Base-by-base conservation (phyloP, 2,329 filamentous ascomycete genomes). In the Xylaria sp. region DNA sequence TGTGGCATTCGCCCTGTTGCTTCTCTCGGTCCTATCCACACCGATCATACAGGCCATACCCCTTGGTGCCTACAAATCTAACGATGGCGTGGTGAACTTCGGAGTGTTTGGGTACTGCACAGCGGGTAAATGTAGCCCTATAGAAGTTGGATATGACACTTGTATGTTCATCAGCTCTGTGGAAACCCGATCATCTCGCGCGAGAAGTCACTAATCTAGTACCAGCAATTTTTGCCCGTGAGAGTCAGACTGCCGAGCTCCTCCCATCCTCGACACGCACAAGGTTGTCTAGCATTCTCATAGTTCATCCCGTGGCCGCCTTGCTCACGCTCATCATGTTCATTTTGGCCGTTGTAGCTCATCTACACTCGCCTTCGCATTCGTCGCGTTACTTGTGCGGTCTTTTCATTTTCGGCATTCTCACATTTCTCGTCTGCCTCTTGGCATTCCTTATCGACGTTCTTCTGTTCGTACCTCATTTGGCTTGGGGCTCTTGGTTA, bases 371-470 rank as follows among this genome's bases (percentile, higher is more conserved):
- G 24, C 92, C 95, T 17, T 92, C 93, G 8, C 95, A 98, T 80
- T 98, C 96, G 39, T 90, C 94, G 32, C 89, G 93, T 75, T 99
- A 94, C 78, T 88, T 98, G 4, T 88, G 98, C 39, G 87, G 89
- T 32, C 84, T 98, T 39, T 90, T 98, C 72, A 94, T 98, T 71
- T 87, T 98, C 73, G 91, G 92, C 65, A 89, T 98, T 70, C 87
- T 97, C 58, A 94, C 94, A 8, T 89, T 98, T 55, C 83, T 98
- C 34, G 87, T 96, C 72, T 91, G 93, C 55, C 85, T 98, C 1
- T 85, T 97, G 65, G 92, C 94, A 27, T 98, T 98, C 81, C 84
- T 99, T 30, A 90, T 98, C 75, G 96, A 99, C 80, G 93, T 98
- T 30, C 84, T 99, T 39, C 85, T 99, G 24, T 99, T 99, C 78